Evolutionary conservation across 1,284 basidiomycete species (phyloP), one percentile per base, ranked within the genome.

Genomic region (Moesziomyces parantarcticus): DNA sequence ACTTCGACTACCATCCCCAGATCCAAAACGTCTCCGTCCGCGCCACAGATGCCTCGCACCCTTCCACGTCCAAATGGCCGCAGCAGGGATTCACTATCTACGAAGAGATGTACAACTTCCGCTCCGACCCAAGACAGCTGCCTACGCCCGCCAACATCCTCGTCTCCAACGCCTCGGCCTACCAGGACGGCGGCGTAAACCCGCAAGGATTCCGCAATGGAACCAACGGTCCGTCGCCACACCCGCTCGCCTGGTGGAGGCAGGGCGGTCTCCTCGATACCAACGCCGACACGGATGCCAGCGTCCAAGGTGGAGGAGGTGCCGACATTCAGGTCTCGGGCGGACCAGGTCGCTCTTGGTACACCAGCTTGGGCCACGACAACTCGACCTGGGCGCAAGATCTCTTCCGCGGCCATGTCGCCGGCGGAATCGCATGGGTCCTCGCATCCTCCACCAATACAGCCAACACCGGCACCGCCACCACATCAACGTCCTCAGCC

Each of bases 331-430:
- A 56, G 29, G 58, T 51, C 2, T 57, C 59, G 0, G 84, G 84
- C 3, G 84, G 85, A 22, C 86, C 88, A 1, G 92, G 92, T n/a
- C 87, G 92, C 44, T 91, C 90, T 67, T 93, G 91, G 85, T 93
- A 92, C 83, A 92, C 92, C 0, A 89, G 89, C 61, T 86, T 93
- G 2, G 92, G 92, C 2, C 92, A 93, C 80, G 81, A 89, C 58
- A 90, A 88, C 76, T 88, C 90, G 75, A 92, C 89, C 1, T 85
- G 80, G 67, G 73, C 89, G 87, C 86, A 92, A 72, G 83, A 88
- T 7, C 83, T 88, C 2, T 93, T 91, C 85, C 82, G 90, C 52
- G 85, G 86, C 1, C 92, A 93, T 84, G 86, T 93, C 39, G 86
- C 90, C 71, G 89, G 88, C n/a, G 91, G 91, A 1, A 87, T 93